Percentiles rank a stretch among this genome's conserved stretches.
Conservation (phyloP, 179 eudicot genomes). For the Patellifolia procumbens region DNA sequence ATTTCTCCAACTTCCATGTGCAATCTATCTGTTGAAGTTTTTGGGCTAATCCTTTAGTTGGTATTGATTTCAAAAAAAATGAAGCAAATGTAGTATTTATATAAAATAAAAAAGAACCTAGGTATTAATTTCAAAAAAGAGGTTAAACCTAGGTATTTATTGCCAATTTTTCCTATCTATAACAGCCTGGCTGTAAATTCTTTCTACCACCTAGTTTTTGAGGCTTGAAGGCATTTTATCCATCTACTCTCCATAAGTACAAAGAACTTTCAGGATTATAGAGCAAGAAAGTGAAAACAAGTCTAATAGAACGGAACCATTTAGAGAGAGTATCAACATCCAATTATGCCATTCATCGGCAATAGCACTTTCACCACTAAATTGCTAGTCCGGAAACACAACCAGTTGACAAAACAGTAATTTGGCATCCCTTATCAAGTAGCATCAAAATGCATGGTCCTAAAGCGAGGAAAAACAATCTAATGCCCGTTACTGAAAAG, state of each 20-base stretch:
- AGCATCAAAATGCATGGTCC: not conserved
- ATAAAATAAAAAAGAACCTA: too few relatives aligned
- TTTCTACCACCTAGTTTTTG: not conserved
- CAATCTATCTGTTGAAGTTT: too few relatives aligned
- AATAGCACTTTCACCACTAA: not conserved
- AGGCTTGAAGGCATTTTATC: not conserved
- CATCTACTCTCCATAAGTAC: not conserved
- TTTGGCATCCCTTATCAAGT: not conserved
- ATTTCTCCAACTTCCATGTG: too few relatives aligned
- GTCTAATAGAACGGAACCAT: not conserved
- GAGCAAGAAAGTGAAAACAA: not conserved
- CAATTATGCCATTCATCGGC: not conserved
- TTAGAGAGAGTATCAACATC: not conserved
- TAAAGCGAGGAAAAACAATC: not conserved
- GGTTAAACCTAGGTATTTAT: too few relatives aligned
- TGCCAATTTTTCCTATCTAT: too few relatives aligned
- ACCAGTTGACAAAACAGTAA: not conserved
- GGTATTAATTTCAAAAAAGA: too few relatives aligned
- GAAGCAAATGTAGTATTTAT: too few relatives aligned
- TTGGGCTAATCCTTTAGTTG: too few relatives aligned
- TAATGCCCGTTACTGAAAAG: not conserved
- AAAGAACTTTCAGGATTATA: not conserved
- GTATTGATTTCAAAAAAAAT: too few relatives aligned
- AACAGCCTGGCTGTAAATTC: too few relatives aligned
- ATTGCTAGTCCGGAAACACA: too few relatives aligned